A percentile compares a stretch with the other conserved stretches of the same genome.
phyloP scores from a whole-genome alignment of 2,329 filamentous ascomycete species.

The Dothistroma pini region DNA sequence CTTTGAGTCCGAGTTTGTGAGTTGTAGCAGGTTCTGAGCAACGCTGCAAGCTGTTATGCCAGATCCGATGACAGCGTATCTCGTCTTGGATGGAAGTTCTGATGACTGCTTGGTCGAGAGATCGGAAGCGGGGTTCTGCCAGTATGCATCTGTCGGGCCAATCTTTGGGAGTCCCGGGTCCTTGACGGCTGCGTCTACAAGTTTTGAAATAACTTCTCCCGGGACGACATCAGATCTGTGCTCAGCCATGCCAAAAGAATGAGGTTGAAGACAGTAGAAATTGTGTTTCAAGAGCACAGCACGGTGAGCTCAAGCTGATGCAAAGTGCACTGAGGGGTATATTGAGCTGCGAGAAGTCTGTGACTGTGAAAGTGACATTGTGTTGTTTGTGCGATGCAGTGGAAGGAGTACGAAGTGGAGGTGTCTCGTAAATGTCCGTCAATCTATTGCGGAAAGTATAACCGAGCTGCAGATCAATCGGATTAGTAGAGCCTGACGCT shows the following conservation, averaged over 20 bases:
- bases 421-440: background rate
- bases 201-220: conserved; percentile 8
- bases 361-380: background rate
- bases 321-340: background rate
- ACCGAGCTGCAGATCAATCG: background rate
- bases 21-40: conserved; percentile 16
- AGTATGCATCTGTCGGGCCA: conserved; percentile 21
- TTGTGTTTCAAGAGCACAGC: background rate
- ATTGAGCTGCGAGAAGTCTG: too few relatives aligned
- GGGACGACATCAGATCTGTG: background rate
- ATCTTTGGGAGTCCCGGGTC: conserved; percentile 17
- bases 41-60: conserved; percentile 22
- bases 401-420: background rate
- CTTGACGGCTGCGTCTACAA: conserved; percentile 13
- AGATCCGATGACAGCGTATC: conserved; percentile 22
- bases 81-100: conserved; percentile 11
- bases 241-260: background rate
- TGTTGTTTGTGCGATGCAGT: background rate
- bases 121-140: conserved; percentile 13
- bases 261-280: background rate
- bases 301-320: background rate
- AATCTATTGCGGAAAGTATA: background rate
- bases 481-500: too few relatives aligned
- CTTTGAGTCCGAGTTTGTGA: conserved; percentile 1
- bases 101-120: conserved; percentile 10